These are phyloP conservation scores for Trifolium pratense DNA, from an alignment of 306 rosid species.

Conservation along the genomic window DNA sequence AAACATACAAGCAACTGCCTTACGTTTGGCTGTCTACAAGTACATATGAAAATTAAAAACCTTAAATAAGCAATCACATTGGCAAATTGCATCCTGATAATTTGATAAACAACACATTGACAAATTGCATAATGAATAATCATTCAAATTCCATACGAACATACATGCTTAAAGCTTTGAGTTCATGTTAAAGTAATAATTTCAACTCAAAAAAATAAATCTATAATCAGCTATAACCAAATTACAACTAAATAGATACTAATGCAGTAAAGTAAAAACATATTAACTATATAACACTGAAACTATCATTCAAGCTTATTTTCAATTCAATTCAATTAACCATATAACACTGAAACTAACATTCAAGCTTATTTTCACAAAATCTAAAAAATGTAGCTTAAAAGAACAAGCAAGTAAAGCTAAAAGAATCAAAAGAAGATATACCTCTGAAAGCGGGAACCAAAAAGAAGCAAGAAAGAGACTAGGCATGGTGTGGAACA, in stretches of 20 bases:
- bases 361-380: no score
- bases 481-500: constrained; percentile 30
- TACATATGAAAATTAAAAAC: constrained; percentile 56
- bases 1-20: constrained; percentile 45
- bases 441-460: constrained; percentile 53
- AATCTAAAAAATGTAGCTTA: no score
- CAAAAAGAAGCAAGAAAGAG: constrained; percentile 49
- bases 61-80: background rate
- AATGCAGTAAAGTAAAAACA: no score
- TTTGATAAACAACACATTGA: background rate
- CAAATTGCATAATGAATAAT: background rate
- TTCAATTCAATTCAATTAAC: no score
- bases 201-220: no score
- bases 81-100: background rate
- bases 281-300: no score
- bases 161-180: background rate
- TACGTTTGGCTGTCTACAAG: constrained; percentile 84
- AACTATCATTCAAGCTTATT: no score
- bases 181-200: no score
- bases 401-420: no score
- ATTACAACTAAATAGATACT: no score
- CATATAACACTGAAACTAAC: no score
- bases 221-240: no score
- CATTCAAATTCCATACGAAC: background rate
- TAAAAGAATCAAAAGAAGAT: constrained; percentile 28